These are phyloP conservation scores for Naematelia encephala DNA, from an alignment of 768 basidiomycete species.

Conservation along the genomic window DNA sequence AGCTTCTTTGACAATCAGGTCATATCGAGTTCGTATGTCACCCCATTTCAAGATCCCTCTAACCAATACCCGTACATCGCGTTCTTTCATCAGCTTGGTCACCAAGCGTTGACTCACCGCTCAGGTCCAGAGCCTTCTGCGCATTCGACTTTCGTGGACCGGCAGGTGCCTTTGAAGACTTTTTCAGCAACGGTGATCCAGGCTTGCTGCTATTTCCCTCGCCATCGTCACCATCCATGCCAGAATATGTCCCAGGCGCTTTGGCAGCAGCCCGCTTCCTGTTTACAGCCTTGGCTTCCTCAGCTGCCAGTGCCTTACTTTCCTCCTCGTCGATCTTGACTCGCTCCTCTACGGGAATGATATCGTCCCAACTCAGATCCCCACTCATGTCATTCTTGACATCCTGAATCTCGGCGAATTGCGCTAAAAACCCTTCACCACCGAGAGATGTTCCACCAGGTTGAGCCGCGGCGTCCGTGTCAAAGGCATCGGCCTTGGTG, in stretches of 20 bases:
- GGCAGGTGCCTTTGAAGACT: slow-evolving; percentile 53
- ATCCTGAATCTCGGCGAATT: slow-evolving; percentile 93
- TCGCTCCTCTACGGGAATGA: slow-evolving; percentile 90
- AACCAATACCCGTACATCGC: slow-evolving; percentile 91
- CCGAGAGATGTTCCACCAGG: slow-evolving; percentile 92
- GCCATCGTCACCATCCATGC: slow-evolving; percentile 63
- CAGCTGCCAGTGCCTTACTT: slow-evolving; percentile 59
- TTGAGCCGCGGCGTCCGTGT: slow-evolving; percentile 76
- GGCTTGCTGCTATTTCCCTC: slow-evolving; percentile 63
- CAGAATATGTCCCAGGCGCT: slow-evolving; percentile 67
- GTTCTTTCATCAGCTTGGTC: slow-evolving; percentile 56
- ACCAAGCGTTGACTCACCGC: slow-evolving; percentile 51
- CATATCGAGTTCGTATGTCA: slow-evolving; percentile 90
- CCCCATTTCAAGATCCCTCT: slow-evolving; percentile 97
- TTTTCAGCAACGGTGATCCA: slow-evolving; percentile 64
- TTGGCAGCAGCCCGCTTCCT: slow-evolving; percentile 81
- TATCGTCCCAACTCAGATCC: slow-evolving; percentile 93
- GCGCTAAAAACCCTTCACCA: slow-evolving; percentile 91
- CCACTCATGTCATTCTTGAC: slow-evolving; percentile 75
- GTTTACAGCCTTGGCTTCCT: slow-evolving; percentile 64
- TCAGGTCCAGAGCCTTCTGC: slow-evolving; percentile 93
- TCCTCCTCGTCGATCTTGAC: slow-evolving; percentile 78
- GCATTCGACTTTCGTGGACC: slow-evolving; percentile 82
- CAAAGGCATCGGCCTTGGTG: slow-evolving; percentile 93
- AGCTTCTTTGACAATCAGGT: slow-evolving; percentile 82